Conservation (phyloP, 139 green algal species). For the Picochlorum sp. region DNA sequence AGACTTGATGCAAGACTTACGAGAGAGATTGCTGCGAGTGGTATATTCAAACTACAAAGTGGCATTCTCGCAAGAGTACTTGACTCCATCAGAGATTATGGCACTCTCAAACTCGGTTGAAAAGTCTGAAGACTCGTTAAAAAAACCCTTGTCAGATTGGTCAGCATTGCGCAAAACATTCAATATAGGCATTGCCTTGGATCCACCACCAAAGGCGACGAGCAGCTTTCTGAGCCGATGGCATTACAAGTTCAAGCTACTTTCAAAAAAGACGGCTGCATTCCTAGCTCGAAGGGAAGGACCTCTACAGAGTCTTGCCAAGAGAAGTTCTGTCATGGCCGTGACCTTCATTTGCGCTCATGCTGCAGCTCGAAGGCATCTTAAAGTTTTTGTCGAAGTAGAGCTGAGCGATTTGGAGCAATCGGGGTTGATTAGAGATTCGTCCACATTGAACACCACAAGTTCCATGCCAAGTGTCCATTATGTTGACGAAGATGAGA, state of each 20-base stretch:
- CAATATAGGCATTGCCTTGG: neutral
- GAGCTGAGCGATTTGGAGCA: conserved; percentile 4
- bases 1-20: conserved; percentile 6
- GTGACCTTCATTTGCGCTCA: conserved; percentile 1
- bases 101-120: neutral
- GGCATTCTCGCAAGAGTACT: conserved; percentile 8
- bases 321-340: neutral
- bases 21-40: conserved; percentile 3
- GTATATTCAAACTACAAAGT: conserved; percentile 1
- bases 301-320: neutral
- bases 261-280: neutral
- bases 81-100: conserved; percentile 2
- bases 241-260: no score
- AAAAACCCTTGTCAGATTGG: conserved; percentile 1
- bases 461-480: neutral
- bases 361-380: conserved; percentile 3
- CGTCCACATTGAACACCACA: neutral
- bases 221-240: no score
- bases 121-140: neutral
- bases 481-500: neutral
- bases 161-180: neutral
- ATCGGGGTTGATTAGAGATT: neutral
- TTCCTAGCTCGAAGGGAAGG: neutral
- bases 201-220: no score
- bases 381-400: conserved; percentile 12